phyloP scores from a whole-genome alignment of 306 rosid species.

The Sicyos edulis region DNA sequence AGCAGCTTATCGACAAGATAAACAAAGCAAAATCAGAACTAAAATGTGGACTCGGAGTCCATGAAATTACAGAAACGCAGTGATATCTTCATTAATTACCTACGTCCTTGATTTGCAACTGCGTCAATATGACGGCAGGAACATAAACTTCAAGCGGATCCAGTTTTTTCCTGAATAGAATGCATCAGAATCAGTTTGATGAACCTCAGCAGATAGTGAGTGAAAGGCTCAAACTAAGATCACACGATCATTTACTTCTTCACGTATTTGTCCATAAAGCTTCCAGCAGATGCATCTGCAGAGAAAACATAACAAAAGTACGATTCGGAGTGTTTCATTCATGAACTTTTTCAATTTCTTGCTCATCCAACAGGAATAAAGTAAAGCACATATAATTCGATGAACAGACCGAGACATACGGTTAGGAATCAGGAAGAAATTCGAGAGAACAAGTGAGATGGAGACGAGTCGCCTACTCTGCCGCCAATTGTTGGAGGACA shows the following conservation, averaged over 20 bases:
- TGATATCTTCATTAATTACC: conserved; percentile 35
- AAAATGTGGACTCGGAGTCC: not conserved
- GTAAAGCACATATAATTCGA: not conserved
- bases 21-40: not conserved
- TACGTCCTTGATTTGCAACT: conserved; percentile 78
- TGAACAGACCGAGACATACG: conserved; percentile 27
- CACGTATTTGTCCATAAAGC: conserved; percentile 57
- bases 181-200: conserved; percentile 11
- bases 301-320: not conserved
- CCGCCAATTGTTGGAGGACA: conserved; percentile 45
- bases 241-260: conserved; percentile 42
- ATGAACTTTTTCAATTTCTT: not conserved
- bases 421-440: conserved; percentile 42
- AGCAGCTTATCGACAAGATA: not conserved
- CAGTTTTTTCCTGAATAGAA: conserved; percentile 60
- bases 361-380: not conserved
- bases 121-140: conserved; percentile 72
- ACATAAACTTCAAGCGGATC: conserved; percentile 81
- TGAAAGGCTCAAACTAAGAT: not conserved
- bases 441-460: conserved; percentile 52
- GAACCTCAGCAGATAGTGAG: not conserved
- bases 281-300: conserved; percentile 60
- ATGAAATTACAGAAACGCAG: not conserved
- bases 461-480: conserved; percentile 64
- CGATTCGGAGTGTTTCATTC: not conserved